Base-by-base conservation (phyloP, 2,329 filamentous ascomycete species). In the Neospermospora avenae region DNA sequence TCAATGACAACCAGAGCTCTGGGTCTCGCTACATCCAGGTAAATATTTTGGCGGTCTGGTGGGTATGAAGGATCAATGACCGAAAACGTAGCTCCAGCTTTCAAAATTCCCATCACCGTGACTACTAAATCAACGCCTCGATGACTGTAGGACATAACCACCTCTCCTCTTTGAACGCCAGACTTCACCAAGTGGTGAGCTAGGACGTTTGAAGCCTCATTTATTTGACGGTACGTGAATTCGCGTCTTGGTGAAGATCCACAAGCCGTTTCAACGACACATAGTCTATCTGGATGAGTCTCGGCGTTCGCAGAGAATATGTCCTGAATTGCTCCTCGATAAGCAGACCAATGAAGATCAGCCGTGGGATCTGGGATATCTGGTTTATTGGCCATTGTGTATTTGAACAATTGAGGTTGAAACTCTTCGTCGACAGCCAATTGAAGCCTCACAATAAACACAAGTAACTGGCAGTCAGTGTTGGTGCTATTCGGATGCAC, bases 71-170 rank as follows among this genome's bases (percentile, higher is more conserved):
- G 93, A 72, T 96, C 92, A 20, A 96, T 82, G 44, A 88, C 84
- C 3, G 77, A 84, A 65, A 87, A 78, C 5, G 82, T 87, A 48
- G 83, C 83, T 60, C 86, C 87, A 51, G 66, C 70, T 62, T 75
- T 80, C 78, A 72, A 85, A 72, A 81, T 82, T 61, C 92, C 93
- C 90, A 96, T 96, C 57, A 92, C 86, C 37, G 88, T 85, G 7
- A 90, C 84, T 0, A 90, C 87, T 42, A 90, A 76, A 68, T 90
- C 90, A 35, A 96, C 92, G 59, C 86, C 86, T 60, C 93, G 85
- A 75, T 96, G 84, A 58, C 91, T 91, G 72, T 87, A 97, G 64
- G 95, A 90, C 90, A 96, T 96, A 69, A 96, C 91, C 2, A 96
- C 92, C 71, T 98, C 92, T 8, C 91, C 92, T 67, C 85, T 80